Conservation (phyloP, 257 asterid species). For the Scutellaria galericulata region DNA sequence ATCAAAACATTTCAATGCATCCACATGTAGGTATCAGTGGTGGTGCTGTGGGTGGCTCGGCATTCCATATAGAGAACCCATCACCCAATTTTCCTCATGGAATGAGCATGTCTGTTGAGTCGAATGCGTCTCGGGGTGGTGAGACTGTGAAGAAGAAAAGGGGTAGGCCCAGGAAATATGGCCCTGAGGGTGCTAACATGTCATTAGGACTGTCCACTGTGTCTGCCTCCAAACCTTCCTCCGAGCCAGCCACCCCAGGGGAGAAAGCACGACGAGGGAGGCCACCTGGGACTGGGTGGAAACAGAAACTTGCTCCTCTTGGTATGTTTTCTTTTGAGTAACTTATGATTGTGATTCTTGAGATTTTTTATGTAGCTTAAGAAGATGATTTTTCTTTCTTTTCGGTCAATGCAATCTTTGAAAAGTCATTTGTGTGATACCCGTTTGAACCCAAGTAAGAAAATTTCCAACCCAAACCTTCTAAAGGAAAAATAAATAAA, state of each 20-base stretch:
- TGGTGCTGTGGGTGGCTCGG: slow-evolving; percentile 34
- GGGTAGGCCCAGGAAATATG: slow-evolving; percentile 90
- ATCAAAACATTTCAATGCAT: slow-evolving; percentile 54
- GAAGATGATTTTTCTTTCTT: slow-evolving; percentile 2
- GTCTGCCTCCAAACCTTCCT: slow-evolving; percentile 49
- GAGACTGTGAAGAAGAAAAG: slow-evolving; percentile 78
- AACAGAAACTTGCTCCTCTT: slow-evolving; percentile 88
- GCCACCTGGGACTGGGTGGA: slow-evolving; percentile 91
- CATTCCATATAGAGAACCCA: slow-evolving; percentile 48
- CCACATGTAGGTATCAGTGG: slow-evolving; percentile 43
- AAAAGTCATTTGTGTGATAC: not conserved
- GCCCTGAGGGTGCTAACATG: slow-evolving; percentile 70
- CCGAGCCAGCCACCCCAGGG: slow-evolving; percentile 50
- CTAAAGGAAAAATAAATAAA: not conserved
- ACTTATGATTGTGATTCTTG: not conserved
- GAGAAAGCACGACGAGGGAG: slow-evolving; percentile 62
- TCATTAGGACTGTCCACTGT: slow-evolving; percentile 60
- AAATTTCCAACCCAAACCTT: not conserved
- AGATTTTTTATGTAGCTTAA: not conserved
- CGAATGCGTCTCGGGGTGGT: slow-evolving; percentile 48
- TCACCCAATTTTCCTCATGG: slow-evolving; percentile 45
- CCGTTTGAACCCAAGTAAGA: slow-evolving; percentile 4
- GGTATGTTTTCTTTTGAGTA: slow-evolving; percentile 48
- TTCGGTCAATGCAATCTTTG: not conserved
- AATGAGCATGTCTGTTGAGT: slow-evolving; percentile 30